Base-by-base conservation (phyloP, 768 basidiomycete species). In the Saitozyma podzolica region DNA sequence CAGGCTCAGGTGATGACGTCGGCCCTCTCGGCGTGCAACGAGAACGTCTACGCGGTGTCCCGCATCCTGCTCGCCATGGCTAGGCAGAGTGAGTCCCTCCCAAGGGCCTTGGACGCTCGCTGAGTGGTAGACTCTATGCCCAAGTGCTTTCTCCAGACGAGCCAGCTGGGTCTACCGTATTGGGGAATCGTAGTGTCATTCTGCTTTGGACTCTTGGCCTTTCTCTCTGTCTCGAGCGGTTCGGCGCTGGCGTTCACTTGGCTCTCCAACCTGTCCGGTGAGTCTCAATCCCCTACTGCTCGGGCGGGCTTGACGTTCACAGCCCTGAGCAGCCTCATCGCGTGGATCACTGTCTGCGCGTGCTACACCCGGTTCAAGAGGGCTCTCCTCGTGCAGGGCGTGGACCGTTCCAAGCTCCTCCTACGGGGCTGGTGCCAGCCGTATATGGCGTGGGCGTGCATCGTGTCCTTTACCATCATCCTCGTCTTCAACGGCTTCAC, bases 351-450 rank as follows among this genome's bases (percentile, higher is more conserved):
- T 43, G 92, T 92, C 74, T 83, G 81, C 58, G 29, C 90, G 52
- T 88, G 89, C 8, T 92, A 90, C 72, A 62, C 90, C 56, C 88
- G 93, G 47, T 97, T 97, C 84, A 85, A 93, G 78, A 78, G 83
- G n/a, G 95, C 92, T 60, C 70, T 89, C 81, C 87, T 88, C 74
- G 86, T 77, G 3, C 94, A 97, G 75, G 90, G 91, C 16, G 85
- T 88, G 69, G 17, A 56, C 42, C 19, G 61, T 17, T 14, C 14
- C 14, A 9, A 49, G n/a, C 39, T 56, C 29, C 42, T 20, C 56
- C 64, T 65, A 17, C 56, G 58, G 19, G 57, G 56, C 37, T 20
- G 64, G 29, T 58, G 56, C 49, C 69, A 71, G 43, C 69, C 69
- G n/a, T 73, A 40, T 37, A 63, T 64, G 11, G 69, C 71, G 13